Percentiles rank a stretch among this genome's conserved stretches.
Conservation (phyloP, 495 filamentous ascomycete genomes). For the Durotheca rogersii region DNA sequence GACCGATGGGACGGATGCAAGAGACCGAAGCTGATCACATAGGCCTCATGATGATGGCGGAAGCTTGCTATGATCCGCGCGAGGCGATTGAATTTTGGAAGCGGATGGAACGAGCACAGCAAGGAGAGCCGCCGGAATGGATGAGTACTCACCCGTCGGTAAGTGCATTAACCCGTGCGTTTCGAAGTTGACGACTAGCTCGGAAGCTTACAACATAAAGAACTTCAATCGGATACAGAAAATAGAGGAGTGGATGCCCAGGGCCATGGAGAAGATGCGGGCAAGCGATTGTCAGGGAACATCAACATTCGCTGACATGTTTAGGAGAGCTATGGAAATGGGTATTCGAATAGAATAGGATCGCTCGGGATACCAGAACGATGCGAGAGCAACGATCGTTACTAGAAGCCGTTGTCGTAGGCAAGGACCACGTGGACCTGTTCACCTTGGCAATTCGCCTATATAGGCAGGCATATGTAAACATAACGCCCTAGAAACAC, state of each 20-base stretch:
- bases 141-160: slow-evolving; percentile 85
- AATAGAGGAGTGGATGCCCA: slow-evolving; percentile 66
- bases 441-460: no score
- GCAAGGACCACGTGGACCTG: no score
- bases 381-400: no score
- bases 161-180: slow-evolving; percentile 31
- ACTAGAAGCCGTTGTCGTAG: no score
- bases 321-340: slow-evolving; percentile 38
- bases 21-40: slow-evolving; percentile 81
- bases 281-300: slow-evolving; percentile 53
- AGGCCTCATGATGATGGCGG: slow-evolving; percentile 68
- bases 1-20: slow-evolving; percentile 68
- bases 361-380: no score
- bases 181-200: background rate
- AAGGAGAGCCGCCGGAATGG: slow-evolving; percentile 67
- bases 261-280: slow-evolving; percentile 55
- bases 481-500: no score
- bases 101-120: slow-evolving; percentile 67
- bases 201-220: slow-evolving; percentile 40
- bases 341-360: slow-evolving; percentile 19
- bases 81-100: slow-evolving; percentile 74
- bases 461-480: no score
- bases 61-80: slow-evolving; percentile 67
- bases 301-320: slow-evolving; percentile 39
- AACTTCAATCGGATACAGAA: slow-evolving; percentile 67